Evolutionary conservation across 163 green algal species (phyloP).

Genomic region (Scenedesmus sp.): DNA sequence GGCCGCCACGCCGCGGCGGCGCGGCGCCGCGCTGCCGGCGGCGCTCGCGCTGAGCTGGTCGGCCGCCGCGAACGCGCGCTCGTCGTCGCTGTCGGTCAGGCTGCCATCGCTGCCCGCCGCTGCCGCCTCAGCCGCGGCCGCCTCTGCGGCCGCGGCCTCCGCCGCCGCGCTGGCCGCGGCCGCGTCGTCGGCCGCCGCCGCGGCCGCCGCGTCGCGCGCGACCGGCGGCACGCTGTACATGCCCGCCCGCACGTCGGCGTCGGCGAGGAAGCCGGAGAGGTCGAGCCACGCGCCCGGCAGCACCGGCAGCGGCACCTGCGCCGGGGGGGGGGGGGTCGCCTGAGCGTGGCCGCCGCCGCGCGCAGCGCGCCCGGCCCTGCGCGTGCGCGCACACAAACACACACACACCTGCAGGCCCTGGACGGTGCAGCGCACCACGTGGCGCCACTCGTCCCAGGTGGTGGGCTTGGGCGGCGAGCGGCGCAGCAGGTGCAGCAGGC

Average conservation of each 20-base stretch:
- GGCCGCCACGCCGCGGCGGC: too few species aligned
- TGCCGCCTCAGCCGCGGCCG: not conserved
- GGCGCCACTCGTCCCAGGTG: slow-evolving; percentile 34
- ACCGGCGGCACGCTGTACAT: slow-evolving; percentile 20
- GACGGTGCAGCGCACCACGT: not conserved
- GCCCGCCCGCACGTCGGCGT: slow-evolving; percentile 31
- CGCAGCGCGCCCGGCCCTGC: not conserved
- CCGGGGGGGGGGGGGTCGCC: too few species aligned
- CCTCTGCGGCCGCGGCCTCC: not conserved
- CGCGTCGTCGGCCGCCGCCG: slow-evolving; percentile 16
- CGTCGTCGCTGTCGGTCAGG: slow-evolving; percentile 1
- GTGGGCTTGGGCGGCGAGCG: not conserved
- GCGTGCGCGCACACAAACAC: not conserved
- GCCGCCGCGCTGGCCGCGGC: not conserved
- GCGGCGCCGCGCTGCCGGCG: too few species aligned
- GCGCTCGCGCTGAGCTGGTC: too few species aligned
- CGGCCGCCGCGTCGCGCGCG: slow-evolving; percentile 3
- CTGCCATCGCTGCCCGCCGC: not conserved
- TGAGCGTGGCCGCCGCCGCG: too few species aligned
- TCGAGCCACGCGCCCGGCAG: slow-evolving; percentile 31
- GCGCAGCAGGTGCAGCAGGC: slow-evolving; percentile 38
- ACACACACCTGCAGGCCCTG: slow-evolving; percentile 20
- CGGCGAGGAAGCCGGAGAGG: slow-evolving; percentile 37
- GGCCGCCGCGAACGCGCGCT: too few species aligned
- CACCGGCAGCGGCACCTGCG: slow-evolving; percentile 38